Evolutionary conservation across 2,329 filamentous ascomycete species (phyloP).

Genomic region (Penicillium griseofulvum): DNA sequence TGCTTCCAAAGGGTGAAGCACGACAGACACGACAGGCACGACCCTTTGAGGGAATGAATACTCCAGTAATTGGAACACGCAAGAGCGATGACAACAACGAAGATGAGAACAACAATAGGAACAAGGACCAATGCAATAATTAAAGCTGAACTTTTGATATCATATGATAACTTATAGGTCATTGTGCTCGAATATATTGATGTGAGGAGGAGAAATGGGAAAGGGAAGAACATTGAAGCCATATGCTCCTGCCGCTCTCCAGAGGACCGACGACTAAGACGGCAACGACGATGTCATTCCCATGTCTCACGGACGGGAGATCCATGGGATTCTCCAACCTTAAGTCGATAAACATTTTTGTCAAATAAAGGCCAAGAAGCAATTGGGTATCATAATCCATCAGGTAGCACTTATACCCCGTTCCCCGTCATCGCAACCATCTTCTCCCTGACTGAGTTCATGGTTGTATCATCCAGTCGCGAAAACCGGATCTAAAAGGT

Average conservation of each 20-base stretch:
- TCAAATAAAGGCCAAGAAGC: conserved; percentile 4
- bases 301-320: neutral
- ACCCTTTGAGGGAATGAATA: conserved; percentile 16
- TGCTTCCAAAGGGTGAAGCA: conserved; percentile 25
- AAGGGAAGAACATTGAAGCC: neutral
- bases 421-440: conserved; percentile 31
- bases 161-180: conserved; percentile 27
- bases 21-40: conserved; percentile 18
- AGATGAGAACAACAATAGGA: conserved; percentile 47
- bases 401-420: conserved; percentile 18
- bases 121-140: conserved; percentile 48
- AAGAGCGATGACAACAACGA: conserved; percentile 39
- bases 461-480: conserved; percentile 34
- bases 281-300: neutral
- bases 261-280: neutral
- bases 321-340: neutral
- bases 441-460: conserved; percentile 37
- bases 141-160: conserved; percentile 39
- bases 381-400: conserved; percentile 24
- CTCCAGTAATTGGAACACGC: conserved; percentile 40
- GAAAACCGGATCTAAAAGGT: conserved; percentile 40
- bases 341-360: neutral
- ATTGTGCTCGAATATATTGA: conserved; percentile 23
- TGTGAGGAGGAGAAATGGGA: neutral
- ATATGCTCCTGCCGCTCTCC: neutral